A percentile compares a stretch with the other conserved stretches of the same genome.
Evolutionary conservation across 768 basidiomycete species (phyloP).

Genomic region (Trametes maxima): DNA sequence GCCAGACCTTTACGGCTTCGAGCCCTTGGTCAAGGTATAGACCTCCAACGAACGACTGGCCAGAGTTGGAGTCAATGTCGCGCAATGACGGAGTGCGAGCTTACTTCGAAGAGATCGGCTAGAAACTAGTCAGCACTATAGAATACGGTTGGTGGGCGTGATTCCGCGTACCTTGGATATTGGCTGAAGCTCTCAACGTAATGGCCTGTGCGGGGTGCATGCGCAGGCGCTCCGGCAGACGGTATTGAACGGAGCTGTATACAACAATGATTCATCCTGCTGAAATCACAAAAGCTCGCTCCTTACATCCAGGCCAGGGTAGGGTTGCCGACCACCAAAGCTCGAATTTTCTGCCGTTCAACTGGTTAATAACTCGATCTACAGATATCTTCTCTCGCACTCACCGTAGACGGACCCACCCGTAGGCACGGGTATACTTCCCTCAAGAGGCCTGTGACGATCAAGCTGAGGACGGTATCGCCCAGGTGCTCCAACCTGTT

Average conservation of each 20-base stretch:
- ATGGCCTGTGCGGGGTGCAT: conserved; percentile 75
- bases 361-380: not conserved
- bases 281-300: conserved; percentile 17
- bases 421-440: conserved; percentile 68
- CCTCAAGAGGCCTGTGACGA: conserved; percentile 65
- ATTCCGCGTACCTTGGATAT: conserved; percentile 62
- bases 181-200: conserved; percentile 64
- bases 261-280: not conserved
- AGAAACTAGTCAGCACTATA: conserved; percentile 11
- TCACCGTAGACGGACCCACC: conserved; percentile 78
- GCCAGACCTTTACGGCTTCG: conserved; percentile 56
- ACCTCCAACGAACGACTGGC: conserved; percentile 78
- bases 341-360: conserved; percentile 67
- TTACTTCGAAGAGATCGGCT: conserved; percentile 84
- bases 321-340: conserved; percentile 71
- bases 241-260: conserved; percentile 62
- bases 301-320: conserved; percentile 71
- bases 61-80: not conserved
- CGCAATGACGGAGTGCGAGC: conserved; percentile 9
- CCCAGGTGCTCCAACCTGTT: conserved; percentile 79
- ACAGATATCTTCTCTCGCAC: conserved; percentile 21
- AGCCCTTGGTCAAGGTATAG: conserved; percentile 73
- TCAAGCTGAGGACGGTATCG: conserved; percentile 69
- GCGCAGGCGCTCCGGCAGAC: conserved; percentile 59
- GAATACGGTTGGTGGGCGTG: conserved; percentile 2